Percentiles rank a stretch among this genome's conserved stretches.
phyloP scores from a whole-genome alignment of 2,329 filamentous ascomycete species.

The Botrytis fragariae region DNA sequence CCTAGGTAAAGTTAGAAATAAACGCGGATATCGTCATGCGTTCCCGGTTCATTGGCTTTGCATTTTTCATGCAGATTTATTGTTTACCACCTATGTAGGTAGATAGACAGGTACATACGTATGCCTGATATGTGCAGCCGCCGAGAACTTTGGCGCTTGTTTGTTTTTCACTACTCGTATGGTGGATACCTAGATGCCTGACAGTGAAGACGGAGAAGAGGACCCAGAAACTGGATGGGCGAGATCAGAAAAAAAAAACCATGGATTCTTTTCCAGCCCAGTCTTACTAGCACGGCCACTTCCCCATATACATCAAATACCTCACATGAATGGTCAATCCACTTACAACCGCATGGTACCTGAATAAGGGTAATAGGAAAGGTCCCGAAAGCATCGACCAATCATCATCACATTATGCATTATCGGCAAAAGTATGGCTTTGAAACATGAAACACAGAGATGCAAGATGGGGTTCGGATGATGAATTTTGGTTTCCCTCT shows the following conservation, averaged over 20 bases:
- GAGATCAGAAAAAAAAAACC: background rate
- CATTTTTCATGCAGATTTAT: background rate
- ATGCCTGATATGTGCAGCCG: background rate
- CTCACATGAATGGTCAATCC: background rate
- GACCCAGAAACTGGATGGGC: background rate
- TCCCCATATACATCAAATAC: background rate
- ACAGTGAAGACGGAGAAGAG: background rate
- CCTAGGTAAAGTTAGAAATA: background rate
- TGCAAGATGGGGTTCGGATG: background rate
- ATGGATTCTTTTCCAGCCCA: background rate
- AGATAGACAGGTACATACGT: background rate
- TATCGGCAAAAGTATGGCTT: background rate
- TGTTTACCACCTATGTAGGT: background rate
- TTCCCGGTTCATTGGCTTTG: background rate
- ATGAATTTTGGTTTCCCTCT: background rate
- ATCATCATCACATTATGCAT: background rate
- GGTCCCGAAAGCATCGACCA: background rate
- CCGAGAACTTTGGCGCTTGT: background rate
- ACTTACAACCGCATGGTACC: background rate
- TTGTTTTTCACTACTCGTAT: background rate
- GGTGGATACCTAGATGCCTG: background rate
- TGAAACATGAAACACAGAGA: background rate
- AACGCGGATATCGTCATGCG: background rate
- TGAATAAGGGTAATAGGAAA: background rate
- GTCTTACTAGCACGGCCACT: background rate